Base-by-base conservation (phyloP, 2,329 filamentous ascomycete genomes). In the Sarocladium oryzae region DNA sequence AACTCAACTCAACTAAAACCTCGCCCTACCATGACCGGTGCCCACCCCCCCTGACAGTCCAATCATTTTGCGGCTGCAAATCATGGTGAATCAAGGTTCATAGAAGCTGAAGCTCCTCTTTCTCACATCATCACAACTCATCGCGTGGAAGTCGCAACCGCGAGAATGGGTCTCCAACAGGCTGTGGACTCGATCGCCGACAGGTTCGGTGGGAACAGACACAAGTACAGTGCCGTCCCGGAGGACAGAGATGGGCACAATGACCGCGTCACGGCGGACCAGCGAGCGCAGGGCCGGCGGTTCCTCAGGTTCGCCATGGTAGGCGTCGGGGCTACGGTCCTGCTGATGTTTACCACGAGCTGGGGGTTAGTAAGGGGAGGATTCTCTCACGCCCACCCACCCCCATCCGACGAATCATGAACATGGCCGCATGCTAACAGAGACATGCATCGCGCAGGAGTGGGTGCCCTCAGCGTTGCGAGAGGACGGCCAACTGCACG, bases 401-500 rank as follows among this genome's bases (percentile, higher is more conserved):
- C 38, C 20, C 20, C 38, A 21, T 20, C n/a, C 23, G 9, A 13
- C 20, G 20, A n/a, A n/a, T n/a, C n/a, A 43, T 43, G 38, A 21
- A 9, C 5, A 33, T 6, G 30, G 21, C 36, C n/a, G 36, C 16
- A 15, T 30, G 15, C 26, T 28, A 21, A 40, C 24, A 11, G 23
- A 40, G 35, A 23, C 7, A 24, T 18, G 6, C 11, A 21, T 20
- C 21, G 7, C 21, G 7, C 13, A 50, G 43, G 15, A 48, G 26
- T 48, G 43, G 15, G 6, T 37, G 46, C 15, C 46, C 9, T 15
- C 30, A 54, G 35, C 56, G 56, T 16, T 66, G 62, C 32, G 58
- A 66, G 46, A 50, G 50, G 5, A 55, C 58, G 15, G 65, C 57
- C 13, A 60, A 54, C 49, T 90, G 86, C 66, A 73, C 75, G 45